Conservation (phyloP, 352 stramenopile genomes). For the Phytophthora fragariae region DNA sequence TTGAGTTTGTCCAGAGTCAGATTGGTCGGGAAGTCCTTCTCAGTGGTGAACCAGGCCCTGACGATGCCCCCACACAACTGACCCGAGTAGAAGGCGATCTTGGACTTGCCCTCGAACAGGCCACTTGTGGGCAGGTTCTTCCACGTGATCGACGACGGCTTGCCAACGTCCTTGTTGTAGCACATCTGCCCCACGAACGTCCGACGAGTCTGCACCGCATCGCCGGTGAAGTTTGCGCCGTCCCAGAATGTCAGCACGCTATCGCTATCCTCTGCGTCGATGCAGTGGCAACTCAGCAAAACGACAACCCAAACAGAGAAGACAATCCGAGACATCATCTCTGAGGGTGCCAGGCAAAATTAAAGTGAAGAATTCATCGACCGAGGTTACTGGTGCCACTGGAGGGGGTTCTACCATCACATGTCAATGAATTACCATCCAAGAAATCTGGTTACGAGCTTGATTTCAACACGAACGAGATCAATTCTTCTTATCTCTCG, state of each 20-base stretch:
- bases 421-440: background rate
- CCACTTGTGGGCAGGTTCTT: background rate
- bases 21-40: constrained; percentile 15
- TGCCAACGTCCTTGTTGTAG: background rate
- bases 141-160: constrained; percentile 1
- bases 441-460: background rate
- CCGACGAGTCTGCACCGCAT: background rate
- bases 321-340: background rate
- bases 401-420: background rate
- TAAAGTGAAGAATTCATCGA: background rate
- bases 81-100: background rate
- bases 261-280: background rate
- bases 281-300: background rate
- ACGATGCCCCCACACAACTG: background rate
- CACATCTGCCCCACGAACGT: background rate
- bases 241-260: background rate
- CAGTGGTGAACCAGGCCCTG: constrained; percentile 4
- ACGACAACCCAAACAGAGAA: background rate
- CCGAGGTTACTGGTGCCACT: background rate
- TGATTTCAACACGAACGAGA: background rate
- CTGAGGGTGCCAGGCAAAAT: background rate
- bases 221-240: background rate
- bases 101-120: constrained; percentile 10
- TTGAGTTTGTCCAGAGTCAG: background rate
- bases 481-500: background rate